Conservation (phyloP, 768 basidiomycete species). For the Exidia glandulosa region DNA sequence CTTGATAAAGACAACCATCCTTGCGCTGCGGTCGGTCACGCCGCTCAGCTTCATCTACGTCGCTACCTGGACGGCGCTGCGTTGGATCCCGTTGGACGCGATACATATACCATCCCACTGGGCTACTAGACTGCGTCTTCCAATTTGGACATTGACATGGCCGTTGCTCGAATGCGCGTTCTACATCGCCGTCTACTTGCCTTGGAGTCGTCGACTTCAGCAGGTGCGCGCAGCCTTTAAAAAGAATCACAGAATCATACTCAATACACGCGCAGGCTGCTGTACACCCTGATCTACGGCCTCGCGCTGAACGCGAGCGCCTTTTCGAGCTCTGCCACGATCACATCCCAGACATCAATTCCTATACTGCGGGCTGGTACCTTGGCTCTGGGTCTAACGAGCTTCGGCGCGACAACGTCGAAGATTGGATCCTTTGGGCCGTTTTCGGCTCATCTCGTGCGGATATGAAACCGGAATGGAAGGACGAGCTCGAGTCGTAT, state of each 20-base stretch:
- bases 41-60: not conserved
- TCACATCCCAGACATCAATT: conserved; percentile 9
- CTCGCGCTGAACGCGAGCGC: conserved; percentile 30
- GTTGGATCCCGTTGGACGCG: too few relatives aligned
- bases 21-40: conserved; percentile 17
- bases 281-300: conserved; percentile 25
- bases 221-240: too few relatives aligned
- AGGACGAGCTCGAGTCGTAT: conserved; percentile 42
- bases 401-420: conserved; percentile 36
- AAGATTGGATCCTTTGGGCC: conserved; percentile 59
- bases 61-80: too few relatives aligned
- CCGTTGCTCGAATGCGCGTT: conserved; percentile 33
- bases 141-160: not conserved
- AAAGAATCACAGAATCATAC: too few relatives aligned
- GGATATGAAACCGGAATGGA: conserved; percentile 26
- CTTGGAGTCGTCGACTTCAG: conserved; percentile 35
- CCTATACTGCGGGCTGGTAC: conserved; percentile 41
- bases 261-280: conserved; percentile 14
- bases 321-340: conserved; percentile 40
- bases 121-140: not conserved
- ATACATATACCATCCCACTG: not conserved
- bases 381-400: conserved; percentile 15
- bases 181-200: conserved; percentile 38
- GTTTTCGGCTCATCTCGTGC: conserved; percentile 36
- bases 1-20: conserved; percentile 38